Base-by-base conservation (phyloP, 2,329 filamentous ascomycete species). In the Neoascochyta sp. region DNA sequence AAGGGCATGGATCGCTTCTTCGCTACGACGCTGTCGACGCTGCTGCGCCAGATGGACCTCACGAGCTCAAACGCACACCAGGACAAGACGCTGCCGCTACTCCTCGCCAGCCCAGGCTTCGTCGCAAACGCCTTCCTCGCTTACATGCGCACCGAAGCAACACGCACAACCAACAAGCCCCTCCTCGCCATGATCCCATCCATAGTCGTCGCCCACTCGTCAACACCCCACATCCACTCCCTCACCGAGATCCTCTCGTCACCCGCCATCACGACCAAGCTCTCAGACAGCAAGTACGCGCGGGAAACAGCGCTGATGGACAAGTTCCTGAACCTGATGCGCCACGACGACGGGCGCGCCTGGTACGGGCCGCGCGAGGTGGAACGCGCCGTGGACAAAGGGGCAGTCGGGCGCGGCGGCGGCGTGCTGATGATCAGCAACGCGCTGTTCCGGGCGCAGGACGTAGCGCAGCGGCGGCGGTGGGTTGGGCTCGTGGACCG, bases 311-410 rank as follows among this genome's bases (percentile, higher is more conserved):
- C 74, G 20, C 71, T 86, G 38, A 88, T 98, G 79, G 88, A 96
- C 51, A 77, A 80, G 24, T 88, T 96, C 57, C 80, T 84, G 49
- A 75, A 80, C 0, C 71, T 86, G 39, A 69, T 98, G 36, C 80
- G 89, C 29, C 78, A 78, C 37, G 89, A 96, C 41, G 89, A 95
- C 45, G 85, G 86, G 3, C 78, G 84, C 34, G 90, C 89, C 2
- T 95, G 89, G 75, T 98, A 98, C 63, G 92, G 92, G 0, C 78
- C 83, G 0, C 75, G 73, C 9, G 86, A 94, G 30, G 88, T 95
- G 2, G 80, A 86, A 54, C 78, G 76, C 39, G 90, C 90, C 0
- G 81, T 95, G 4, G 80, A 80, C 8, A 86, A 92, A 48, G 90
- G 90, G 2, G 92, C 89, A 0, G 87, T 96, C 0, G 89, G 89